Percentiles rank a stretch among this genome's conserved stretches.
phyloP scores from a whole-genome alignment of 208 protist species.

The Angomonas ambiguus region DNA sequence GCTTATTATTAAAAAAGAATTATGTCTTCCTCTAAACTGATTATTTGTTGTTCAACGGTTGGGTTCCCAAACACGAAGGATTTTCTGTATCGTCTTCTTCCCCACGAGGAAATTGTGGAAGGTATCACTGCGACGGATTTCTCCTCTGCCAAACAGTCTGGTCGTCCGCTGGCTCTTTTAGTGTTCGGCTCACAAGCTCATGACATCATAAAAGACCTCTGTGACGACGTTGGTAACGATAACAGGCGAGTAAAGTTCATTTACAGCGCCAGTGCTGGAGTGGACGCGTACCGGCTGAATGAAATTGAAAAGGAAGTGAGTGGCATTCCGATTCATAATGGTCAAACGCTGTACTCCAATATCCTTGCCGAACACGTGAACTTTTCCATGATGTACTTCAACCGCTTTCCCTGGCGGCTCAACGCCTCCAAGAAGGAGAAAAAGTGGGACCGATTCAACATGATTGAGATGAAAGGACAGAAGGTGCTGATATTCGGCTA shows the following conservation, averaged over 20 bases:
- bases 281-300: constrained; percentile 53
- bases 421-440: constrained; percentile 35
- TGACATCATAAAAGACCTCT: constrained; percentile 53
- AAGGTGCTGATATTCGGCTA: constrained; percentile 81
- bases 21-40: neutral
- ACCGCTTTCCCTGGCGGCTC: constrained; percentile 65
- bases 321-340: constrained; percentile 68
- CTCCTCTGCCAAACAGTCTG: constrained; percentile 20
- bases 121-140: constrained; percentile 27
- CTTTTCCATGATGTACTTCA: constrained; percentile 84
- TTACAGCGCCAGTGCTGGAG: constrained; percentile 68
- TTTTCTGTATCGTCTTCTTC: neutral
- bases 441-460: constrained; percentile 80
- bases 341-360: constrained; percentile 51
- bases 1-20: neutral
- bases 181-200: constrained; percentile 21
- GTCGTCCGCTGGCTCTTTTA: constrained; percentile 20
- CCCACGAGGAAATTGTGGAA: constrained; percentile 24
- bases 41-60: neutral
- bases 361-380: constrained; percentile 78
- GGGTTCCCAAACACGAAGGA: neutral
- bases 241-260: constrained; percentile 66
- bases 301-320: constrained; percentile 37
- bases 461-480: constrained; percentile 42
- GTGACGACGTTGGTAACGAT: constrained; percentile 41